Evolutionary conservation across 75 land plant genomes (phyloP), one percentile per base, ranked within the genome.

Genomic region (Larix kaempferi): DNA sequence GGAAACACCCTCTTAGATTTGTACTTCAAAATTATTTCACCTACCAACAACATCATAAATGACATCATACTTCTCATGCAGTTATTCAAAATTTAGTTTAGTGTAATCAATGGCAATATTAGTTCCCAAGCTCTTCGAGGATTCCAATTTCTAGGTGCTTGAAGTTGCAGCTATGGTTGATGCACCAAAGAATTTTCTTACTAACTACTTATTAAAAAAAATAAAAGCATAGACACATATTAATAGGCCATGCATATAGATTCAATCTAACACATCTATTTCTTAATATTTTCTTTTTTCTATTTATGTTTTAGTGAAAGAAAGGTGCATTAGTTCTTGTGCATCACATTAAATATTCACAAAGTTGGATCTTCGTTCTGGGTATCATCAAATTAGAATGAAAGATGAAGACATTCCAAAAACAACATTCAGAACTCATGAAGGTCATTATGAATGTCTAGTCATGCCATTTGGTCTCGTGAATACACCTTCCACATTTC

Each of bases 21-120:
- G 6, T 59, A 74, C 22, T 59, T 73, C 57, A 14, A 15, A 16
- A 29, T 69, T 69, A 29, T 27, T 33, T 37, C 41, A 73, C 95
- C 78, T 86, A 94, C 98, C 98, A 67, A 94, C 91, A 27, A 93
- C 81, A 78, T 94, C 98, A 76, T 85, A 94, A 21, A 94, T 87
- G 22, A 94, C 88, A 72, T 94, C 98, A 74, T 87, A 94, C 60
- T 89, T 93, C 77, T 94, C 95, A 59, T 89, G 83, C 41, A 90
- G 73, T 14, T 91, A 93, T 79, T 91, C 93, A 74, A 94, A 89
- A 77, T 91, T 93, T 71, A 82, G 86, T 57, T 89, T 87, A 3
- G 92, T 89, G 78, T 94, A 94, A 60, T 94, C 98, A 44, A 94
- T 93, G 8, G 93, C 90, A 62, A 87, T 69, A 78, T 94, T 95